These are phyloP conservation scores for Vigna angularis DNA, from an alignment of 306 rosid genomes.

Conservation along the genomic window DNA sequence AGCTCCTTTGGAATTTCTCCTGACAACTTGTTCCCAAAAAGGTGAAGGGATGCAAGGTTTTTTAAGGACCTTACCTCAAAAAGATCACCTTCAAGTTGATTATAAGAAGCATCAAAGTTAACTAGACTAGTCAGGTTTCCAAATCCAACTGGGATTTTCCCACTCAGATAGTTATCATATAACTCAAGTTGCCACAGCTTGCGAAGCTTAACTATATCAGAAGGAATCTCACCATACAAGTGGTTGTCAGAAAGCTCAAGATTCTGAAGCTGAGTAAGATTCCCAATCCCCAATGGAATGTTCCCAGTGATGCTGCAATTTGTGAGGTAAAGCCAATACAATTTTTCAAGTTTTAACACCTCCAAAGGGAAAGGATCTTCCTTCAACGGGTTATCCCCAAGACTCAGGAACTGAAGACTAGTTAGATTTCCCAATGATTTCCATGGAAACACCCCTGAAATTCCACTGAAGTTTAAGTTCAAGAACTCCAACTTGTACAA, in stretches of 20 bases:
- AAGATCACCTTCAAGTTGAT: constrained; percentile 74
- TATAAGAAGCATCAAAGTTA: constrained; percentile 63
- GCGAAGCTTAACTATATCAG: constrained; percentile 60
- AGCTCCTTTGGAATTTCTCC: constrained; percentile 76
- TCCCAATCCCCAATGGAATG: constrained; percentile 73
- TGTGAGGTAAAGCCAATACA: constrained; percentile 80
- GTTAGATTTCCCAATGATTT: constrained; percentile 72
- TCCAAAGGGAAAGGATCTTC: constrained; percentile 60
- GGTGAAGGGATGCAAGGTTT: constrained; percentile 63
- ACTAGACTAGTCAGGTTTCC: constrained; percentile 71
- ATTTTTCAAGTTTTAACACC: constrained; percentile 63
- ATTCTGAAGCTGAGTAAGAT: constrained; percentile 64
- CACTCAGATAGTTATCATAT: constrained; percentile 61
- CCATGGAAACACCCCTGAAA: constrained; percentile 91
- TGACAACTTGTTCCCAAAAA: constrained; percentile 61
- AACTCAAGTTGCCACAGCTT: constrained; percentile 71
- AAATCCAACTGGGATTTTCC: constrained; percentile 68
- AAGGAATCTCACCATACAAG: constrained; percentile 69
- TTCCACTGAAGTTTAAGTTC: constrained; percentile 62
- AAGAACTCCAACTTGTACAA: constrained; percentile 53
- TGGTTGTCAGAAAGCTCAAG: constrained; percentile 74
- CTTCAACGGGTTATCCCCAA: constrained; percentile 72
- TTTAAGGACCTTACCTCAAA: constrained; percentile 65
- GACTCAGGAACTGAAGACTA: constrained; percentile 63
- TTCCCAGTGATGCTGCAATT: constrained; percentile 72